These are phyloP conservation scores for Dothistroma septosporum DNA, from an alignment of 2,329 filamentous ascomycete species.

Conservation along the genomic window DNA sequence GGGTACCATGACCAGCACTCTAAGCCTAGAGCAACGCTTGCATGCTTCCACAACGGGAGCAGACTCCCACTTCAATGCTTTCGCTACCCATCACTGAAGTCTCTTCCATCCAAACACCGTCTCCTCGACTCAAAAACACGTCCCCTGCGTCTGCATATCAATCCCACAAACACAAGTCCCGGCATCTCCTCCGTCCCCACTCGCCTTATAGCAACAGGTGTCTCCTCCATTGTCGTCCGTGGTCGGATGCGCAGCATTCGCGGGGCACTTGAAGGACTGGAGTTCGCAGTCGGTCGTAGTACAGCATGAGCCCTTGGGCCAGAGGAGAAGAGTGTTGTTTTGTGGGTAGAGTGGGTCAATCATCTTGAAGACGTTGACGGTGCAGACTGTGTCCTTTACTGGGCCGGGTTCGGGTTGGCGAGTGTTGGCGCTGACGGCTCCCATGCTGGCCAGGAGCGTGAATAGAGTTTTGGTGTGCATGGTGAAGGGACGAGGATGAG, in stretches of 20 bases:
- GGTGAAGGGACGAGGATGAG: background rate
- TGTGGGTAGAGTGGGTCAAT: constrained; percentile 8
- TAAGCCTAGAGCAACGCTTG: too few relatives aligned
- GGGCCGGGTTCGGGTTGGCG: constrained; percentile 14
- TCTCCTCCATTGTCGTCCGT: constrained; percentile 10
- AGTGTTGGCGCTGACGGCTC: constrained; percentile 12
- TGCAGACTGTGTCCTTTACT: constrained; percentile 29
- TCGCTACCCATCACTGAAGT: too few relatives aligned
- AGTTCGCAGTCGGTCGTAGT: constrained; percentile 17
- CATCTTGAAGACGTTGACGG: constrained; percentile 11
- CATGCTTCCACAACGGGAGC: too few relatives aligned
- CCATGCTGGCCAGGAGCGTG: constrained; percentile 47
- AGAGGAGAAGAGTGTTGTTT: constrained; percentile 18
- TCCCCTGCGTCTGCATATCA: constrained; percentile 13
- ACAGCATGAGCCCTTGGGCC: constrained; percentile 17
- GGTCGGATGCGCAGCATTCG: constrained; percentile 6
- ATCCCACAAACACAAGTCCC: constrained; percentile 14
- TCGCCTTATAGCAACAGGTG: constrained; percentile 17
- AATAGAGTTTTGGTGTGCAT: background rate
- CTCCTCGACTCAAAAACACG: constrained; percentile 9
- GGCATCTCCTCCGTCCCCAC: constrained; percentile 11
- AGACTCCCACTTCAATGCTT: too few relatives aligned
- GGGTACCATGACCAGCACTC: too few relatives aligned
- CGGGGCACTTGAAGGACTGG: constrained; percentile 14
- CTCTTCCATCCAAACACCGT: too few relatives aligned